These are phyloP conservation scores for Pleurotus tuoliensis DNA, from an alignment of 768 basidiomycete genomes.

Conservation along the genomic window DNA sequence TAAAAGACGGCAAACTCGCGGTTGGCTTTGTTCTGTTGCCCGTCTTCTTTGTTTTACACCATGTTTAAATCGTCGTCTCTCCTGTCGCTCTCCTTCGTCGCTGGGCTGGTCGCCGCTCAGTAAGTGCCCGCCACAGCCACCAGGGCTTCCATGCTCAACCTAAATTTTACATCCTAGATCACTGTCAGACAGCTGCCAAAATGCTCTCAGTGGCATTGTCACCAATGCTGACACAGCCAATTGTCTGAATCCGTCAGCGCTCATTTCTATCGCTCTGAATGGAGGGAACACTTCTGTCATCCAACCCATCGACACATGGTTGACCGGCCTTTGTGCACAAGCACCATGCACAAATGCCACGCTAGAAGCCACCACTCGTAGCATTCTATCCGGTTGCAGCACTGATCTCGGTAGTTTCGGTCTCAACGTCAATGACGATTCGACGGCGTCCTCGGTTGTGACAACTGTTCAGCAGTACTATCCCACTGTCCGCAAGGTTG, in stretches of 20 bases:
- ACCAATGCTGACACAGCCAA: conserved; percentile 36
- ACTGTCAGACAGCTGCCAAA: conserved; percentile 46
- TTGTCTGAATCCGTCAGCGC: conserved; percentile 46
- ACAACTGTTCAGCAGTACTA: conserved; percentile 48
- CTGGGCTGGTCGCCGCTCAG: conserved; percentile 40
- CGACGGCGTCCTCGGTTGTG: conserved; percentile 21
- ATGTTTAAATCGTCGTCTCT: conserved; percentile 19
- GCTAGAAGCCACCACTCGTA: conserved; percentile 48
- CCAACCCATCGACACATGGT: conserved; percentile 55
- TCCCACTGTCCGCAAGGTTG: conserved; percentile 49
- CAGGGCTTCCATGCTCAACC: conserved; percentile 1
- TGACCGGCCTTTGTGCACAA: conserved; percentile 49
- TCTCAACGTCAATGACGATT: conserved; percentile 14
- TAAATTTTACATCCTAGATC: conserved; percentile 17
- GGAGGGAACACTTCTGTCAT: conserved; percentile 36
- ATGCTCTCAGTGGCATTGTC: conserved; percentile 41
- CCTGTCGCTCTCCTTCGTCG: conserved; percentile 23
- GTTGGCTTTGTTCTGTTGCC: background rate
- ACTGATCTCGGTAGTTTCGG: conserved; percentile 31
- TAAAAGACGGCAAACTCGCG: conserved; percentile 6
- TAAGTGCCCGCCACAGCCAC: conserved; percentile 20
- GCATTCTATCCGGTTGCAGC: conserved; percentile 45
- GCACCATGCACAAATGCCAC: conserved; percentile 56
- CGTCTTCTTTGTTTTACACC: conserved; percentile 13
- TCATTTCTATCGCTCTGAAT: conserved; percentile 36